Percentiles rank a stretch among this genome's conserved stretches.
These are phyloP conservation scores for Verticillium nubilum DNA, from an alignment of 2,329 filamentous ascomycete species.

Conservation along the genomic window DNA sequence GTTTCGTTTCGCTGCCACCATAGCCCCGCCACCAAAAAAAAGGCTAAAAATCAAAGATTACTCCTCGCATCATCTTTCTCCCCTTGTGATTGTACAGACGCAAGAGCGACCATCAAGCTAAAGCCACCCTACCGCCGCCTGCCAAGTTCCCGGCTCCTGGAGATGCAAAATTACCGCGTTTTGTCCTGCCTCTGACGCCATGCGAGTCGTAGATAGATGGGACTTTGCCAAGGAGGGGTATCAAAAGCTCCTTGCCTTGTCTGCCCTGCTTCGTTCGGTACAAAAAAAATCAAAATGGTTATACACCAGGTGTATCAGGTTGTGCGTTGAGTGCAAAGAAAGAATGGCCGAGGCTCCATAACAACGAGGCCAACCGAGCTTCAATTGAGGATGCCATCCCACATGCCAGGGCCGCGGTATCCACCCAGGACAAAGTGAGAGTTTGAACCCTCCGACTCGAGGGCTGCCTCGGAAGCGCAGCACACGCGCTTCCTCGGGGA, in stretches of 20 bases:
- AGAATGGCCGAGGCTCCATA: background rate
- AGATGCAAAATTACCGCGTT: conserved; percentile 36
- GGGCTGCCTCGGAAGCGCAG: conserved; percentile 55
- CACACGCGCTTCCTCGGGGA: conserved; percentile 58
- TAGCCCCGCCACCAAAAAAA: conserved; percentile 1
- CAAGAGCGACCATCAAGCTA: conserved; percentile 3
- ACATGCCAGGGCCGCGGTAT: conserved; percentile 57
- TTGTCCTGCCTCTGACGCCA: conserved; percentile 26
- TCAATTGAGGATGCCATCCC: conserved; percentile 57
- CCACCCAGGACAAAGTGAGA: conserved; percentile 45
- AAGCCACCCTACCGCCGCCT: conserved; percentile 17
- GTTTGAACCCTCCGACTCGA: conserved; percentile 37
- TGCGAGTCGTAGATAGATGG: conserved; percentile 26
- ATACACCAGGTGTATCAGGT: conserved; percentile 1
- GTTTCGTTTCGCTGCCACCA: background rate
- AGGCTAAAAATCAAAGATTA: conserved; percentile 2
- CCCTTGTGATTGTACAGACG: conserved; percentile 13
- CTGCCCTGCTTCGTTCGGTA: conserved; percentile 15
- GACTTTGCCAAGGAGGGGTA: conserved; percentile 21
- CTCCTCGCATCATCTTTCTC: conserved; percentile 4
- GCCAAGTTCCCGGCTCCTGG: conserved; percentile 29
- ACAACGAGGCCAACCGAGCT: background rate
- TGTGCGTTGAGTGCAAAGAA: background rate
- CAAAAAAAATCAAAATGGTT: conserved; percentile 12
- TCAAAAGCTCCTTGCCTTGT: conserved; percentile 22